Evolutionary conservation across 2,329 filamentous ascomycete genomes (phyloP).

Genomic region (Cytospora paraplurivora): DNA sequence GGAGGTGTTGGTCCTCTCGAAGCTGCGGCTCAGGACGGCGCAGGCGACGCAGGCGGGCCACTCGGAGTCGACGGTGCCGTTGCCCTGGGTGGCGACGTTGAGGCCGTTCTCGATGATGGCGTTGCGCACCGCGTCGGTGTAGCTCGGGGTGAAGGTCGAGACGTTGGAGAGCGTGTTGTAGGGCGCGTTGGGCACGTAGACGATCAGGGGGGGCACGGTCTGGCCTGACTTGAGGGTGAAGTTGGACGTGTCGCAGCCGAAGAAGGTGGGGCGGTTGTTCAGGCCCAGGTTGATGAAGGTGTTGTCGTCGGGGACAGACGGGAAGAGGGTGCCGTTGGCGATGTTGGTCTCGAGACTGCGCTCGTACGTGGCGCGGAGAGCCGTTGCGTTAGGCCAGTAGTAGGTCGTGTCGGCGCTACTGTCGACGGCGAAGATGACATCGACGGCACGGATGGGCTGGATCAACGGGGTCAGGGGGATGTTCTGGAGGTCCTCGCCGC

Average conservation of each 20-base stretch:
- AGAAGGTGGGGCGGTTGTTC: slow-evolving; percentile 63
- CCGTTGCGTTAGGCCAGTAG: slow-evolving; percentile 63
- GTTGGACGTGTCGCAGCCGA: slow-evolving; percentile 56
- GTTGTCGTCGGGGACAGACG: slow-evolving; percentile 55
- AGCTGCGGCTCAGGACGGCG: slow-evolving; percentile 77
- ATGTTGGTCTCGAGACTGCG: slow-evolving; percentile 48
- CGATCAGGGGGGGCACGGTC: slow-evolving; percentile 36
- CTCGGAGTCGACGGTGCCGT: slow-evolving; percentile 69
- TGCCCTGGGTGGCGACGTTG: slow-evolving; percentile 79
- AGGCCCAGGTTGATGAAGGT: slow-evolving; percentile 61
- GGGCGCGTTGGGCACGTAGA: slow-evolving; percentile 83
- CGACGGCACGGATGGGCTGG: slow-evolving; percentile 53
- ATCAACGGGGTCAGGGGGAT: slow-evolving; percentile 55
- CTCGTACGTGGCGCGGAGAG: slow-evolving; percentile 59
- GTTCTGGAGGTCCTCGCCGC: slow-evolving; percentile 53
- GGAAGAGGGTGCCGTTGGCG: slow-evolving; percentile 59
- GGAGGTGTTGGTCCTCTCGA: slow-evolving; percentile 67
- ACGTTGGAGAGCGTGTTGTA: slow-evolving; percentile 78
- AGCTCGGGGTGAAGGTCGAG: slow-evolving; percentile 71
- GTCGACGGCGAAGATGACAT: slow-evolving; percentile 67
- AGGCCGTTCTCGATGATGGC: slow-evolving; percentile 85
- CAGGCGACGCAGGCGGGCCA: slow-evolving; percentile 89
- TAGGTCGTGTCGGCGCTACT: slow-evolving; percentile 61
- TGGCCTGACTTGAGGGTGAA: slow-evolving; percentile 33
- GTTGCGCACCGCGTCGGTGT: slow-evolving; percentile 69